Evolutionary conservation across 208 protist genomes (phyloP).

Genomic region (Trichomonas tenax): DNA sequence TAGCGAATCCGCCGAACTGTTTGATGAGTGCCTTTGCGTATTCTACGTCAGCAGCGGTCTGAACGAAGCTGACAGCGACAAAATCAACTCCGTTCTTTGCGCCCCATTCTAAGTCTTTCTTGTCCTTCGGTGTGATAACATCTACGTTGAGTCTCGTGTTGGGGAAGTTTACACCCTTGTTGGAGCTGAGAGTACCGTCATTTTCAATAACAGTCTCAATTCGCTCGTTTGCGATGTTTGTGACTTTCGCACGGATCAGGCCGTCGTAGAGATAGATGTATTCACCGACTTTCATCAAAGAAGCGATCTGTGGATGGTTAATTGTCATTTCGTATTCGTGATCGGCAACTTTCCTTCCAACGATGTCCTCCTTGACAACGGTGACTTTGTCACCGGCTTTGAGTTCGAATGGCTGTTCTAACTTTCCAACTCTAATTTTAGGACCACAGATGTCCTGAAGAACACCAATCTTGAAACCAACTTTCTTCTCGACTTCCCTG

Average conservation of each 20-base stretch:
- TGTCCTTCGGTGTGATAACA: slow-evolving; percentile 45
- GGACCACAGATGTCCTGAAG: slow-evolving; percentile 41
- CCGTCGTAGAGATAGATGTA: slow-evolving; percentile 87
- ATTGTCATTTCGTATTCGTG: neutral
- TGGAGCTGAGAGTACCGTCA: neutral
- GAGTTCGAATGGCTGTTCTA: slow-evolving; percentile 27
- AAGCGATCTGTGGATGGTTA: slow-evolving; percentile 33
- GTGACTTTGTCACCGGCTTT: neutral
- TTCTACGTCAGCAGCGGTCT: slow-evolving; percentile 65
- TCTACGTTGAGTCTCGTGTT: neutral
- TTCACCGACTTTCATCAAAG: slow-evolving; percentile 49
- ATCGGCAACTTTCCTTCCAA: neutral
- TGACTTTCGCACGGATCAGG: slow-evolving; percentile 66
- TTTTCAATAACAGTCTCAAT: slow-evolving; percentile 29
- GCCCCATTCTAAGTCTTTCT: slow-evolving; percentile 67
- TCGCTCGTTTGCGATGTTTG: slow-evolving; percentile 25
- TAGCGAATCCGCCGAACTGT: slow-evolving; percentile 39
- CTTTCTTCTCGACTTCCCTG: slow-evolving; percentile 5
- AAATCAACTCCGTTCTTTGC: slow-evolving; percentile 87
- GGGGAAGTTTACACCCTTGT: neutral
- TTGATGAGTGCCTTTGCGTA: slow-evolving; percentile 66
- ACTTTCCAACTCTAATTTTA: slow-evolving; percentile 43
- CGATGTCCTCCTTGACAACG: neutral
- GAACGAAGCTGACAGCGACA: slow-evolving; percentile 94
- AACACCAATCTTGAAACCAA: slow-evolving; percentile 27